Conservation (phyloP, 2,329 filamentous ascomycete genomes). For the Pseudohalonectria lignicola region DNA sequence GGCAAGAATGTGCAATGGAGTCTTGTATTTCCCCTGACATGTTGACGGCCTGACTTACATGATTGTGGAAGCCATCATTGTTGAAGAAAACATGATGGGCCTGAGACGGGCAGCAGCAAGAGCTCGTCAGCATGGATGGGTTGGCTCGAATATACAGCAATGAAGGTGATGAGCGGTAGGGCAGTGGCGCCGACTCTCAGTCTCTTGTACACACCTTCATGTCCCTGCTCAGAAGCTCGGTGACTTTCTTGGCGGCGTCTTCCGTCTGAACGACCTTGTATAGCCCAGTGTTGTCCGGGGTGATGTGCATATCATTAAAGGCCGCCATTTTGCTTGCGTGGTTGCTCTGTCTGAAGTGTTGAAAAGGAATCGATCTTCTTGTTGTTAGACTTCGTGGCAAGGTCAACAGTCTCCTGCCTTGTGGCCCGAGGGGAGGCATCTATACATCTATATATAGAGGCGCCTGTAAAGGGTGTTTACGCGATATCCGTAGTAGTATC, state of each 20-base stretch:
- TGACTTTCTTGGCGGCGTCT: slow-evolving; percentile 50
- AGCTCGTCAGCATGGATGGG: neutral
- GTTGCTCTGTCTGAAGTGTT: slow-evolving; percentile 2
- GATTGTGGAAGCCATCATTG: slow-evolving; percentile 64
- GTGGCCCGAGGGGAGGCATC: too few species aligned
- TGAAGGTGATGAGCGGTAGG: too few species aligned
- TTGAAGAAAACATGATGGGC: slow-evolving; percentile 77
- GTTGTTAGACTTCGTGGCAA: too few species aligned
- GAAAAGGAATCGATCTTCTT: too few species aligned
- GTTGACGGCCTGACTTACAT: too few species aligned
- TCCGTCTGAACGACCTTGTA: slow-evolving; percentile 34
- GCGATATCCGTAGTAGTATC: too few species aligned
- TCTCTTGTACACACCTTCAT: slow-evolving; percentile 45
- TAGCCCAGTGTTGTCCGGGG: slow-evolving; percentile 37
- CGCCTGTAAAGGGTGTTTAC: too few species aligned
- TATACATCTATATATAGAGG: too few species aligned
- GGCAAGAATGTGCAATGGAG: too few species aligned
- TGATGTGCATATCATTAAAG: slow-evolving; percentile 34
- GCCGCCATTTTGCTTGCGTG: slow-evolving; percentile 28
- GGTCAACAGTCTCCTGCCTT: too few species aligned
- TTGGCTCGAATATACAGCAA: neutral
- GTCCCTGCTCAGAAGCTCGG: slow-evolving; percentile 65
- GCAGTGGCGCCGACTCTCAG: too few species aligned
- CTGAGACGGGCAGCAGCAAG: slow-evolving; percentile 12
- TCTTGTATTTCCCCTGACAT: too few species aligned